phyloP scores from a whole-genome alignment of 139 green algal genomes.

The Dunaliella primolecta region DNA sequence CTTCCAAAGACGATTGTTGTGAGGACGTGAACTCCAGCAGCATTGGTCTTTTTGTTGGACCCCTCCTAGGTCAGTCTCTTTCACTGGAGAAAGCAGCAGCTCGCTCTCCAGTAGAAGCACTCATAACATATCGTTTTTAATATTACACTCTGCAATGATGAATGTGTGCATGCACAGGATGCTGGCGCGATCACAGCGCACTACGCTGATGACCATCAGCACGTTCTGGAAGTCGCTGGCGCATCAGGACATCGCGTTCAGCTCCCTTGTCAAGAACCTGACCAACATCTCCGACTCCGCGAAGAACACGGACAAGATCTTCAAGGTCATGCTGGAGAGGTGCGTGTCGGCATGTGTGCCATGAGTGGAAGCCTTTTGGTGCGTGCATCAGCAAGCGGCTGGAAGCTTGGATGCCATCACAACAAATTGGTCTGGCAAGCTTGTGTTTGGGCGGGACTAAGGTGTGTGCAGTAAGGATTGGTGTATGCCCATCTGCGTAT shows the following conservation, averaged over 20 bases:
- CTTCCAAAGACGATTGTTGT: background rate
- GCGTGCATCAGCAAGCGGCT: too few species aligned
- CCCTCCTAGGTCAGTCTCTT: too few species aligned
- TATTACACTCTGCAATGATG: too few species aligned
- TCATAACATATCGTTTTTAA: too few species aligned
- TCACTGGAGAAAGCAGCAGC: too few species aligned
- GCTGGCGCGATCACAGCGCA: constrained; percentile 43
- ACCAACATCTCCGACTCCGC: constrained; percentile 34
- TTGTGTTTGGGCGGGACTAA: too few species aligned
- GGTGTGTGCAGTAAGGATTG: too few species aligned
- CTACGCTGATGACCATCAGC: constrained; percentile 36
- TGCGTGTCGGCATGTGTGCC: background rate
- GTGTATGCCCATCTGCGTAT: too few species aligned
- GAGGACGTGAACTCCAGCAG: background rate
- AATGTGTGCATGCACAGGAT: constrained; percentile 6
- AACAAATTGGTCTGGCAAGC: too few species aligned
- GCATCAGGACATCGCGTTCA: constrained; percentile 39
- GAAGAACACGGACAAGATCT: constrained; percentile 38
- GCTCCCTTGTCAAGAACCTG: constrained; percentile 26
- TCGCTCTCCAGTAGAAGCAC: too few species aligned
- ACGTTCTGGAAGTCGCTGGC: constrained; percentile 48
- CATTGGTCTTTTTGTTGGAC: background rate
- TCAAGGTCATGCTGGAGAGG: constrained; percentile 44
- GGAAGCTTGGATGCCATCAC: too few species aligned
- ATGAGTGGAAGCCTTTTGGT: too few species aligned